Conservation (phyloP, 306 rosid species). For the Cucumis melo region DNA sequence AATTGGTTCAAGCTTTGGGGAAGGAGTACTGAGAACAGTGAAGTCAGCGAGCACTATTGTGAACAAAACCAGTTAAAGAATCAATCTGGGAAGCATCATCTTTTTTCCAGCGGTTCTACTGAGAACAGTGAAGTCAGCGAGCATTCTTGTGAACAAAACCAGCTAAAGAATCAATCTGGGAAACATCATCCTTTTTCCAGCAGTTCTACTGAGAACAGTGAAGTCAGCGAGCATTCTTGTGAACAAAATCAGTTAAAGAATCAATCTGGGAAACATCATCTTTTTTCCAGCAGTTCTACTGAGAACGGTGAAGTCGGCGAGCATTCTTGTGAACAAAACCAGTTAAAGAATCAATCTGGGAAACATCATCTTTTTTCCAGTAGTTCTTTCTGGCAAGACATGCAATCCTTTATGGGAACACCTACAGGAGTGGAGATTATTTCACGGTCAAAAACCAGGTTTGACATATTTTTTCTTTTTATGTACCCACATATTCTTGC, state of each 20-base stretch:
- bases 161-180: conserved; percentile 1
- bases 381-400: conserved; percentile 49
- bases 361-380: conserved; percentile 34
- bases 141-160: too few species aligned
- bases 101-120: conserved; percentile 28
- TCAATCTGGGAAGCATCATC: conserved; percentile 19
- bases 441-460: conserved; percentile 74
- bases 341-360: conserved; percentile 6
- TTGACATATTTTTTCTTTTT: neutral
- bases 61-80: conserved; percentile 11
- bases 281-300: neutral
- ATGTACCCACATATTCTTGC: neutral
- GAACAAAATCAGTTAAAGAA: too few species aligned
- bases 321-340: conserved; percentile 15
- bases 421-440: conserved; percentile 39
- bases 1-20: conserved; percentile 36
- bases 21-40: conserved; percentile 11
- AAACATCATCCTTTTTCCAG: conserved; percentile 34
- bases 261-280: too few species aligned
- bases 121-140: too few species aligned
- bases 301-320: conserved; percentile 16
- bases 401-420: conserved; percentile 45
- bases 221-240: too few species aligned
- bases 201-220: conserved; percentile 2
- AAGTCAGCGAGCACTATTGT: conserved; percentile 17